Percentiles rank a stretch among this genome's conserved stretches.
phyloP scores from a whole-genome alignment of 2,329 filamentous ascomycete genomes.

The Xylariaceae sp. region DNA sequence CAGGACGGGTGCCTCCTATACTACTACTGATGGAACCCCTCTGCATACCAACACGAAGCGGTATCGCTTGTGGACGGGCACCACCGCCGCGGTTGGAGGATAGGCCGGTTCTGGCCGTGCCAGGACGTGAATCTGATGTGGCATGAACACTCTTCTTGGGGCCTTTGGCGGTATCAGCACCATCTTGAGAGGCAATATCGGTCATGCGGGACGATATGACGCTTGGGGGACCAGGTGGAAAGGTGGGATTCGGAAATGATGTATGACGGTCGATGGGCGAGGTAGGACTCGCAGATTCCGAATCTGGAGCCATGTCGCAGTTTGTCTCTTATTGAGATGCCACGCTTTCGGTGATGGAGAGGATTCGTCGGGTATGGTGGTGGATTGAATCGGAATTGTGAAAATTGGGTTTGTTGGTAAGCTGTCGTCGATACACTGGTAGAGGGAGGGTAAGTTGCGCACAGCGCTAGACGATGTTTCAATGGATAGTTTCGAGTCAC shows the following conservation, averaged over 20 bases:
- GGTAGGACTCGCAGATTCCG: conserved; percentile 31
- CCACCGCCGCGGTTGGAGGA: conserved; percentile 41
- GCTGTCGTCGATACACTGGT: no score
- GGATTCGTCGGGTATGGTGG: neutral
- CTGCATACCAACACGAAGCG: conserved; percentile 50
- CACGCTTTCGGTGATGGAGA: neutral
- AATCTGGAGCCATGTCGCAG: conserved; percentile 41
- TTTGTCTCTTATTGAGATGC: no score
- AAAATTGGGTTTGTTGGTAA: neutral
- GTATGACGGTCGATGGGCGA: conserved; percentile 37
- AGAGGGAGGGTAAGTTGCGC: no score
- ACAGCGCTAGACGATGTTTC: no score
- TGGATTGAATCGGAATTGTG: neutral
- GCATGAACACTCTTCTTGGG: conserved; percentile 35
- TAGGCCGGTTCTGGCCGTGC: conserved; percentile 49
- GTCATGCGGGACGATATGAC: conserved; percentile 72
- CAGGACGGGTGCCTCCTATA: conserved; percentile 45
- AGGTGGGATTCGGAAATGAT: conserved; percentile 38
- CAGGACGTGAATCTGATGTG: conserved; percentile 49
- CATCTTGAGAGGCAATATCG: conserved; percentile 57
- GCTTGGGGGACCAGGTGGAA: conserved; percentile 52
- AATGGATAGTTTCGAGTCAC: no score
- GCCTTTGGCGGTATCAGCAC: conserved; percentile 30
- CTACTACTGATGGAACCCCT: conserved; percentile 42
- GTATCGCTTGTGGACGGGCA: conserved; percentile 51